phyloP scores from a whole-genome alignment of 169 alveolate genomes.

The Eimeria zaria region DNA sequence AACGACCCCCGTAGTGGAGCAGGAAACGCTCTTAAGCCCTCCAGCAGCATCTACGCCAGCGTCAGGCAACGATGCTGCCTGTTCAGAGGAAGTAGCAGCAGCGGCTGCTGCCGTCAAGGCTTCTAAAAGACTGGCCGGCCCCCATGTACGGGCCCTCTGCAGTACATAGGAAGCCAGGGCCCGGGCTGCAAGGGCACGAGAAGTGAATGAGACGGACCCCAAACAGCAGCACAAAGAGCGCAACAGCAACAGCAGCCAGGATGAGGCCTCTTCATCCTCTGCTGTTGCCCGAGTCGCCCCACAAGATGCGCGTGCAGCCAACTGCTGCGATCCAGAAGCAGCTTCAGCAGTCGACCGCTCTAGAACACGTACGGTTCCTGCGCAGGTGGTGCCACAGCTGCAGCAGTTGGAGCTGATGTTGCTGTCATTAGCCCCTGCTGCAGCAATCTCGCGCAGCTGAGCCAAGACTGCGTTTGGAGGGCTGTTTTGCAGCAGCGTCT shows the following conservation, averaged over 20 bases:
- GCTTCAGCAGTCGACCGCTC: background rate
- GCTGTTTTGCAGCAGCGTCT: conserved; percentile 9
- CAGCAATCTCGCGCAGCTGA: conserved; percentile 37
- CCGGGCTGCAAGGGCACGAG: conserved; percentile 54
- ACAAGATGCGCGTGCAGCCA: background rate
- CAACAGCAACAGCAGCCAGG: conserved; percentile 28
- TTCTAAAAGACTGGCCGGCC: background rate
- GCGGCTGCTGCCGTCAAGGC: background rate
- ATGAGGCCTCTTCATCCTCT: background rate
- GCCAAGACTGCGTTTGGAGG: background rate
- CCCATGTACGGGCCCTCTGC: conserved; percentile 16
- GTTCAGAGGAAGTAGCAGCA: background rate
- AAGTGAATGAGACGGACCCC: conserved; percentile 2
- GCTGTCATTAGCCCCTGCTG: background rate
- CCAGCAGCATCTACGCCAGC: background rate
- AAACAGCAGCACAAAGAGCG: conserved; percentile 44
- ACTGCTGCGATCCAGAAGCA: background rate
- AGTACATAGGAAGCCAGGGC: conserved; percentile 38
- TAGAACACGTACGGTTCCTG: background rate
- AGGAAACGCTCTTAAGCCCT: background rate
- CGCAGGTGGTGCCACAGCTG: background rate
- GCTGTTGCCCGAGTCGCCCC: background rate
- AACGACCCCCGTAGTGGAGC: background rate
- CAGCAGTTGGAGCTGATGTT: background rate
- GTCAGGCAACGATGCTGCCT: background rate